phyloP scores from a whole-genome alignment of 75 land plant species.

The Isoetes taiwanensis region DNA sequence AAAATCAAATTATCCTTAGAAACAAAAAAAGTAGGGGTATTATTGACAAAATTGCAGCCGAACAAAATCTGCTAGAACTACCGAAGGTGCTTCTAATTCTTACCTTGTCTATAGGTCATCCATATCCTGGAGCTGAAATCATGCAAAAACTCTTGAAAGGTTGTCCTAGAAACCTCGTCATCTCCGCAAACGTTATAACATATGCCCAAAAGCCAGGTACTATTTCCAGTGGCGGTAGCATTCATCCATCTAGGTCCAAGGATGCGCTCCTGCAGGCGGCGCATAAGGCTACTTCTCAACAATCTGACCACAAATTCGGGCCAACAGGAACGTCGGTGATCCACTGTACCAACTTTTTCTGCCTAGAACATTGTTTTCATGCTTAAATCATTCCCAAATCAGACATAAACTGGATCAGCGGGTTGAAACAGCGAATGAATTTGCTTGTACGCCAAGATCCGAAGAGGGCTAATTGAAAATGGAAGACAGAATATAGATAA shows the following conservation, averaged over 20 bases:
- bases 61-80: background rate
- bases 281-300: conserved; percentile 45
- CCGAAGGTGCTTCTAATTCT: background rate
- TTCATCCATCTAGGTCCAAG: conserved; percentile 36
- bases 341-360: too few relatives aligned
- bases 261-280: conserved; percentile 66
- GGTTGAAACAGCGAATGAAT: too few relatives aligned
- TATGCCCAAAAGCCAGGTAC: conserved; percentile 73
- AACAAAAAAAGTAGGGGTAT: background rate
- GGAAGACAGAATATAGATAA: too few relatives aligned
- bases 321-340: too few relatives aligned
- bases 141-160: conserved; percentile 33
- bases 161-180: conserved; percentile 12
- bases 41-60: background rate
- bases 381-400: too few relatives aligned
- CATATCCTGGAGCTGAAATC: conserved; percentile 82
- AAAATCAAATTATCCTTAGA: background rate
- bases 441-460: too few relatives aligned
- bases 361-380: too few relatives aligned
- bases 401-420: too few relatives aligned
- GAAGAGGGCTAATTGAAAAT: too few relatives aligned
- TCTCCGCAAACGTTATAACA: conserved; percentile 44
- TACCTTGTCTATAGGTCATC: conserved; percentile 91
- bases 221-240: conserved; percentile 29
- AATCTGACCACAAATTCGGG: too few relatives aligned